These are phyloP conservation scores for Mesembryanthemum crystallinum DNA, from an alignment of 148 eudicot species.

Conservation along the genomic window DNA sequence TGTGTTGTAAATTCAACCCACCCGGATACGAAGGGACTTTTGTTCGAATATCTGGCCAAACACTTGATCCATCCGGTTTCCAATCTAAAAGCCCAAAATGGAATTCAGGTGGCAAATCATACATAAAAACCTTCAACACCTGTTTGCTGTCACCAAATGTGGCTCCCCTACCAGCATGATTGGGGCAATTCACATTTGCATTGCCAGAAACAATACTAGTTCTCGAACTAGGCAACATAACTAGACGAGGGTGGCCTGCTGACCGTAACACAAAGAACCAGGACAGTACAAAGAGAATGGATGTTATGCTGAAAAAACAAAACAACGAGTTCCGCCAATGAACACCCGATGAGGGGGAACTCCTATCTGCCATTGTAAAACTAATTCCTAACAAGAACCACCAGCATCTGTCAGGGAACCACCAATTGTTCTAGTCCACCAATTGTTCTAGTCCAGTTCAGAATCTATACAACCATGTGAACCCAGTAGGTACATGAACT, in stretches of 20 bases:
- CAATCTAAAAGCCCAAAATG: conserved; percentile 79
- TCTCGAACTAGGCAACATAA: conserved; percentile 38
- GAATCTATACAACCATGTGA: conserved; percentile 13
- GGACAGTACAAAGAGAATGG: conserved; percentile 60
- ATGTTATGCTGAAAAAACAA: conserved; percentile 48
- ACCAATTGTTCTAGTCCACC: no score
- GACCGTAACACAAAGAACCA: conserved; percentile 67
- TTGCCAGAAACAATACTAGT: conserved; percentile 17
- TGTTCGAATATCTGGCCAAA: conserved; percentile 80
- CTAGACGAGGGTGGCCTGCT: conserved; percentile 37
- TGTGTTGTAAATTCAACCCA: conserved; percentile 90
- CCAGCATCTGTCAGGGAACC: neutral
- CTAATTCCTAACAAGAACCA: neutral
- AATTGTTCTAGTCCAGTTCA: no score
- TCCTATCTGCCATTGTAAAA: conserved; percentile 57
- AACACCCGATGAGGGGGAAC: conserved; percentile 37
- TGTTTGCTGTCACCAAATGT: conserved; percentile 15
- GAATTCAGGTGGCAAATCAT: conserved; percentile 83
- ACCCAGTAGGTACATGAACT: neutral
- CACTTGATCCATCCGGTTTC: conserved; percentile 48
- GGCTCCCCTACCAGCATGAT: conserved; percentile 10
- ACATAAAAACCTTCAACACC: conserved; percentile 81
- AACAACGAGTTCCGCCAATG: conserved; percentile 44
- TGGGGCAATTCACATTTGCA: conserved; percentile 14
- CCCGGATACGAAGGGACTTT: conserved; percentile 79